Evolutionary conservation across 1,284 basidiomycete species (phyloP).

Genomic region (Ceratobasidium sp.): DNA sequence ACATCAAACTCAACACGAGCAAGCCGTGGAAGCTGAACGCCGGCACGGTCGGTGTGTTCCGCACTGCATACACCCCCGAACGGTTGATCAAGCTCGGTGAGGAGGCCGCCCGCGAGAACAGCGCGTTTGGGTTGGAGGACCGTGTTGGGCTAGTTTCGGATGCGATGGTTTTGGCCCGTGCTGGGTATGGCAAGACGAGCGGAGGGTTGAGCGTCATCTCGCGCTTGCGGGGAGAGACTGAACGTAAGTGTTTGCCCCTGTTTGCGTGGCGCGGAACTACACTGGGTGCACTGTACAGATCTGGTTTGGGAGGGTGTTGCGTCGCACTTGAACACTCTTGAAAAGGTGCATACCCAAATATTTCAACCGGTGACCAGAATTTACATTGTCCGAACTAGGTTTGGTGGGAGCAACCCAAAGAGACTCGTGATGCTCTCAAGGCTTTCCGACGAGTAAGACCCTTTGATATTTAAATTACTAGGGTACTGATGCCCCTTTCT

Average conservation of each 20-base stretch:
- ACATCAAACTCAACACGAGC: constrained; percentile 74
- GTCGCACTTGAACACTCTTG: constrained; percentile 65
- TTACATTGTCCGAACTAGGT: constrained; percentile 54
- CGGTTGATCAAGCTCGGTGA: constrained; percentile 81
- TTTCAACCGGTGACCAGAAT: not conserved
- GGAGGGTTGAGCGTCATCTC: constrained; percentile 79
- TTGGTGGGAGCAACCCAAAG: constrained; percentile 87
- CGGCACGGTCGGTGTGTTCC: constrained; percentile 89
- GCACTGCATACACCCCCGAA: constrained; percentile 88
- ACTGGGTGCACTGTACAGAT: constrained; percentile 57
- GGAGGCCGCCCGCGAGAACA: constrained; percentile 75
- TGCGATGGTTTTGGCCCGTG: constrained; percentile 80
- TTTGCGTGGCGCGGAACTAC: not conserved
- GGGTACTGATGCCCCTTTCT: constrained; percentile 33
- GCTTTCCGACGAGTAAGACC: constrained; percentile 68
- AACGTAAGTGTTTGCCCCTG: constrained; percentile 64
- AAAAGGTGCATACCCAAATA: constrained; percentile 51
- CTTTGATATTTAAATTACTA: not conserved
- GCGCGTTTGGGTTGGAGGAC: constrained; percentile 83
- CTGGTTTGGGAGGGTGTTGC: constrained; percentile 79
- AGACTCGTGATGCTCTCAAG: constrained; percentile 70
- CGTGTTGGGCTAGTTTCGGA: constrained; percentile 88
- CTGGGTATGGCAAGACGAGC: constrained; percentile 81
- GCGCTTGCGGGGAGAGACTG: constrained; percentile 74
- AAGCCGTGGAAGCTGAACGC: constrained; percentile 89